Base-by-base conservation (phyloP, 108 stramenopile genomes). In the Epipyxis sp. region DNA sequence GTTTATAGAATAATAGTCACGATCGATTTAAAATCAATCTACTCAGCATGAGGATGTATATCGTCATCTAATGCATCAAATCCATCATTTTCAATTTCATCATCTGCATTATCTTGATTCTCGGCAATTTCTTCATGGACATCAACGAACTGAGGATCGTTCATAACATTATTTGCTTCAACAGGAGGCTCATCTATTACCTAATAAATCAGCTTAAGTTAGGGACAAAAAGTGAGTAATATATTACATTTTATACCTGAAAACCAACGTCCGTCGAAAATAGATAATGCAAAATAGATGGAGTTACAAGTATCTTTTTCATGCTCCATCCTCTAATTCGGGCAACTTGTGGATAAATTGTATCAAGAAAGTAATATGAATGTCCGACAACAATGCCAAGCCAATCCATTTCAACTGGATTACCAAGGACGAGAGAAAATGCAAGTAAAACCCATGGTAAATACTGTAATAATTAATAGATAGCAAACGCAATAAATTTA, bases 401-500 rank as follows among this genome's bases (percentile, higher is more conserved):
- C 32, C 71, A 72, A 35, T 80, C 80, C 40, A 59, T 77, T 13
- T 61, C 67, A 3, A 39, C 78, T 16, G 40, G 59, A 84, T 96
- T 92, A 44, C 94, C 94, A 50, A 99, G 39, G 57, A 98, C 59
- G 59, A 94, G 78, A 16, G 86, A 88, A 77, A 97, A 94, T 29
- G 83, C 85, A 20, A 98, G 83, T 90, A 97, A 92, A 39, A 98
- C 98, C 94, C 94, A 97, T 3, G 96, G 94, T 44, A 99, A 78
- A 69, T 96, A 97, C 0, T n/a, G n/a, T n/a, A n/a, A n/a, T n/a
- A n/a, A n/a, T n/a, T n/a, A n/a, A n/a, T n/a, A n/a, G n/a, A n/a
- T n/a, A n/a, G n/a, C n/a, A n/a, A n/a, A n/a, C n/a, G n/a, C n/a
- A n/a, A n/a, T n/a, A n/a, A n/a, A n/a, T n/a, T n/a, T n/a, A n/a